Conservation (phyloP, 129 eudicot genomes). For the Flaveria ramosissima region DNA sequence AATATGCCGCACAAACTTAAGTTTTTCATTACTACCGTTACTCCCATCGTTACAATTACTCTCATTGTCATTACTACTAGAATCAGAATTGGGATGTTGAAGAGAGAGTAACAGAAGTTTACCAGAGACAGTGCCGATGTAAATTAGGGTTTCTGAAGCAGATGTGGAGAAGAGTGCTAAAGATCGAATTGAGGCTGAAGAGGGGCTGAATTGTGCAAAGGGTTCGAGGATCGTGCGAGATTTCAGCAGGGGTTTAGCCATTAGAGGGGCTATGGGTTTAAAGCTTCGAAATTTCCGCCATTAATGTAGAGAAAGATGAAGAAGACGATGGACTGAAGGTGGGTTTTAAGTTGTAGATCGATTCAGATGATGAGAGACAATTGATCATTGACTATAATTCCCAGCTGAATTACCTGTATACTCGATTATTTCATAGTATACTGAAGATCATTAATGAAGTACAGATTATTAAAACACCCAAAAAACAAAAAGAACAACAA, state of each 20-base stretch:
- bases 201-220: slow-evolving; percentile 41
- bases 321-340: slow-evolving; percentile 24
- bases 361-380: slow-evolving; percentile 4
- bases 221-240: slow-evolving; percentile 48
- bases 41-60: neutral
- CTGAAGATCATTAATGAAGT: slow-evolving; percentile 1
- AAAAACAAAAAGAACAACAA: neutral
- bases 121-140: slow-evolving; percentile 68
- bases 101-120: slow-evolving; percentile 55
- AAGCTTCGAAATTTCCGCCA: slow-evolving; percentile 49
- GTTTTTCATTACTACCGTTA: neutral
- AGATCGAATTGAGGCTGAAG: slow-evolving; percentile 45
- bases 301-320: slow-evolving; percentile 31
- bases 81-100: slow-evolving; percentile 24
- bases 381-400: slow-evolving; percentile 19
- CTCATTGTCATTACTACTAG: slow-evolving; percentile 9
- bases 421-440: neutral
- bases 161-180: slow-evolving; percentile 46
- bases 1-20: slow-evolving; percentile 38
- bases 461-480: neutral
- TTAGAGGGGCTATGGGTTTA: slow-evolving; percentile 32
- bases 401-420: neutral
- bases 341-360: neutral
- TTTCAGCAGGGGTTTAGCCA: slow-evolving; percentile 53
- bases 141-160: slow-evolving; percentile 52